phyloP scores from a whole-genome alignment of 306 rosid genomes.

The Prunus campanulata region DNA sequence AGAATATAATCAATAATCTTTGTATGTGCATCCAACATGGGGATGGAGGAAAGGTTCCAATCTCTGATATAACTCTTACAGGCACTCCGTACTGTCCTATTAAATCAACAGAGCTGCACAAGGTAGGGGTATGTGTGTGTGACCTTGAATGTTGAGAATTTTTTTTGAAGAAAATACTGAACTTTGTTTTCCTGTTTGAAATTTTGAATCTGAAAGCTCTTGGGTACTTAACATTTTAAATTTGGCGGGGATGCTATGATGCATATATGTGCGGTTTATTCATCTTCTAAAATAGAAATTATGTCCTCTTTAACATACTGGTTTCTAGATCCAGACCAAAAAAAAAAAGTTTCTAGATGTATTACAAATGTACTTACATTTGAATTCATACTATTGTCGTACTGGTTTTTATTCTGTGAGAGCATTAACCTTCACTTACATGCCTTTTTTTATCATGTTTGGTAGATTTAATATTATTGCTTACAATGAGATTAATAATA shows the following conservation, averaged over 20 bases:
- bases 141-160: not conserved
- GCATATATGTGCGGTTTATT: constrained; percentile 5
- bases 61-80: constrained; percentile 27
- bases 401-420: not conserved
- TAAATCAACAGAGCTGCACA: constrained; percentile 33
- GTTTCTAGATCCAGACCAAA: not conserved
- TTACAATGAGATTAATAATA: not conserved
- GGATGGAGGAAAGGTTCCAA: constrained; percentile 28
- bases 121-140: constrained; percentile 43
- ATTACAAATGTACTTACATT: not conserved
- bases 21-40: constrained; percentile 29
- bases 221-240: not conserved
- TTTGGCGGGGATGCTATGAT: not conserved
- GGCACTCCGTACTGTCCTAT: constrained; percentile 28
- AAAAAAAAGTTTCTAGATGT: not conserved
- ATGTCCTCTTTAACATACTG: not conserved
- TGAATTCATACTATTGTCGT: not conserved
- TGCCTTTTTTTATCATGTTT: not conserved
- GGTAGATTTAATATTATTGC: not conserved
- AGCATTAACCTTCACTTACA: not conserved
- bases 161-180: constrained; percentile 7
- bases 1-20: constrained; percentile 48
- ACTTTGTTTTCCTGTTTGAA: not conserved
- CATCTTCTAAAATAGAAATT: not conserved
- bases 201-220: not conserved